These are phyloP conservation scores for Arthroderma uncinatum DNA, from an alignment of 2,329 filamentous ascomycete genomes.

Conservation along the genomic window DNA sequence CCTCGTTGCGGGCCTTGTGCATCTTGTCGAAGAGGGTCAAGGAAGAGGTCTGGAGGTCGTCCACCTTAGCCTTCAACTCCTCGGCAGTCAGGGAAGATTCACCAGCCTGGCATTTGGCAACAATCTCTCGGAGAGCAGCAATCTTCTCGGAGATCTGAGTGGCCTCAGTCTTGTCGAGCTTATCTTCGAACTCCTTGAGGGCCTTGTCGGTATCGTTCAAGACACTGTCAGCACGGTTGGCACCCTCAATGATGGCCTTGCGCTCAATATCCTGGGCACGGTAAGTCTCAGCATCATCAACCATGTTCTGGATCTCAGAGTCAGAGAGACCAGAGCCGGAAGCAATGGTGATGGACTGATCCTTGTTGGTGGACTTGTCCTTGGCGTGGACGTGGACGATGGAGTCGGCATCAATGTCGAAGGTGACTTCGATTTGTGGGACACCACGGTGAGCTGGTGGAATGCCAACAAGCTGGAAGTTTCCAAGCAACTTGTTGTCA, in stretches of 20 bases:
- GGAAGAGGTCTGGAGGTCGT: constrained; percentile 90
- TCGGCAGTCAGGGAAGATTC: constrained; percentile 76
- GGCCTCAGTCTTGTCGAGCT: constrained; percentile 91
- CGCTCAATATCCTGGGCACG: constrained; percentile 92
- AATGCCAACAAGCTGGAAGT: constrained; percentile 98
- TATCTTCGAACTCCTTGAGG: constrained; percentile 90
- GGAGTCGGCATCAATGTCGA: constrained; percentile 96
- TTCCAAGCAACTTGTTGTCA: constrained; percentile 97
- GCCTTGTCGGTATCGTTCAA: constrained; percentile 98
- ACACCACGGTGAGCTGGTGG: constrained; percentile 93
- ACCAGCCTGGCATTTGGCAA: constrained; percentile 87
- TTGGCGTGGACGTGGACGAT: constrained; percentile 97
- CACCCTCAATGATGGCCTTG: constrained; percentile 86
- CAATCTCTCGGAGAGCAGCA: constrained; percentile 67
- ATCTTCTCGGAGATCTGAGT: constrained; percentile 94
- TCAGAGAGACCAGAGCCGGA: constrained; percentile 96
- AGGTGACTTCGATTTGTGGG: constrained; percentile 93
- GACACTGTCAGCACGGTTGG: constrained; percentile 94
- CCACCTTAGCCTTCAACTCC: constrained; percentile 97
- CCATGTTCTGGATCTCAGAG: constrained; percentile 91
- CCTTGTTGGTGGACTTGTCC: constrained; percentile 99
- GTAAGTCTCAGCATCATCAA: constrained; percentile 94
- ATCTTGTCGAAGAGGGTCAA: constrained; percentile 99
- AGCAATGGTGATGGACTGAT: constrained; percentile 98
- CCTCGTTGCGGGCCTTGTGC: constrained; percentile 83